phyloP scores from a whole-genome alignment of 345 rosid genomes.

The Turritis glabra region DNA sequence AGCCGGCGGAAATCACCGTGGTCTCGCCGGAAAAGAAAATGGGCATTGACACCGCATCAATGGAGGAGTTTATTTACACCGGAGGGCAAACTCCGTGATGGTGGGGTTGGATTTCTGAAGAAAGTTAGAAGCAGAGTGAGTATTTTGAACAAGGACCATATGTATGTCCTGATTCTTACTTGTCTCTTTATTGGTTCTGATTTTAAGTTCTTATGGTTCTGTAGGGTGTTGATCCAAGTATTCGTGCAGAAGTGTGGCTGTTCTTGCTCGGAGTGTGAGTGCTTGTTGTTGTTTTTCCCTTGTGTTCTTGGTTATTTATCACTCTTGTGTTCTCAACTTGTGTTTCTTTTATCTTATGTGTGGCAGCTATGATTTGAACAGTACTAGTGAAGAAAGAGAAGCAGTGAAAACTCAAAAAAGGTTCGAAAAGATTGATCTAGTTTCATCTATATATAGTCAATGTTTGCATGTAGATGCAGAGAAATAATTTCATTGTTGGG shows the following conservation, averaged over 20 bases:
- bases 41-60: conserved; percentile 67
- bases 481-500: not conserved
- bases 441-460: not conserved
- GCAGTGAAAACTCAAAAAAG: conserved; percentile 59
- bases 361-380: conserved; percentile 79
- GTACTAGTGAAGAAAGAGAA: conserved; percentile 82
- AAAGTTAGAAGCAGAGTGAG: conserved; percentile 96
- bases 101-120: conserved; percentile 79
- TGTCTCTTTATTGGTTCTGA: conserved; percentile 15
- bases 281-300: conserved; percentile 3
- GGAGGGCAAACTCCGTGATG: conserved; percentile 81
- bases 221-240: conserved; percentile 91
- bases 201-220: conserved; percentile 24
- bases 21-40: conserved; percentile 90
- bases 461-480: not conserved
- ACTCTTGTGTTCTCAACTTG: conserved; percentile 12
- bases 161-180: conserved; percentile 6
- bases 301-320: not conserved
- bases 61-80: conserved; percentile 80
- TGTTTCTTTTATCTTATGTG: not conserved
- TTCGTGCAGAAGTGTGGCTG: conserved; percentile 94
- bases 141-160: conserved; percentile 12
- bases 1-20: conserved; percentile 88
- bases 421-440: conserved; percentile 35
- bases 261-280: conserved; percentile 99